A percentile compares a stretch with the other conserved stretches of the same genome.
These are phyloP conservation scores for Aspergillus olivimuriae DNA, from an alignment of 495 filamentous ascomycete species.

Conservation along the genomic window DNA sequence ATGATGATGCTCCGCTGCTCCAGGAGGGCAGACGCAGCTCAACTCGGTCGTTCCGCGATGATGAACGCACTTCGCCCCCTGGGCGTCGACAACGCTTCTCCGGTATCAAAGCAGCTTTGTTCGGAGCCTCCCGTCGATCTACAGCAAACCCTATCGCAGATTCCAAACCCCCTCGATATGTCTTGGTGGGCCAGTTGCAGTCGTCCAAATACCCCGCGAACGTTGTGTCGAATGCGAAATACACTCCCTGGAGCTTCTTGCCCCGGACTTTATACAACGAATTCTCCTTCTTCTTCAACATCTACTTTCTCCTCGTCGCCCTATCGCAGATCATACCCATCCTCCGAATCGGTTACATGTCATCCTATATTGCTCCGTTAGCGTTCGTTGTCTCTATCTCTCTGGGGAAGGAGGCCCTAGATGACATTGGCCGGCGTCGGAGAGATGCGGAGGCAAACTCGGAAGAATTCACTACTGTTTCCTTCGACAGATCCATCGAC, in stretches of 20 bases:
- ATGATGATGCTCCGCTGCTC: slow-evolving; percentile 64
- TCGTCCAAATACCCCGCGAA: slow-evolving; percentile 54
- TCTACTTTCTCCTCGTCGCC: slow-evolving; percentile 95
- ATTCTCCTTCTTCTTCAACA: slow-evolving; percentile 99
- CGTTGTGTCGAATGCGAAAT: slow-evolving; percentile 93
- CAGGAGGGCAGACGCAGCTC: slow-evolving; percentile 27
- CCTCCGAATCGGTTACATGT: slow-evolving; percentile 87
- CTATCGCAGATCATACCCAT: slow-evolving; percentile 86
- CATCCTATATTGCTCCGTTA: slow-evolving; percentile 88
- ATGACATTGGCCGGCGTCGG: slow-evolving; percentile 80
- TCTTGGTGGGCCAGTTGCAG: slow-evolving; percentile 39
- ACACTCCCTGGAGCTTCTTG: slow-evolving; percentile 91
- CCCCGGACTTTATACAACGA: slow-evolving; percentile 95
- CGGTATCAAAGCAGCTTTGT: slow-evolving; percentile 21
- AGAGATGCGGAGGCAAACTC: slow-evolving; percentile 93
- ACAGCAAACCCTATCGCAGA: slow-evolving; percentile 15
- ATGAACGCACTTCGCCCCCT: slow-evolving; percentile 18
- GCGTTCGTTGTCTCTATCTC: slow-evolving; percentile 89
- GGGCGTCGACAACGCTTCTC: slow-evolving; percentile 25
- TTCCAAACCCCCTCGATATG: slow-evolving; percentile 35
- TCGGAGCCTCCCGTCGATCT: slow-evolving; percentile 11
- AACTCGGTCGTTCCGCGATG: slow-evolving; percentile 23
- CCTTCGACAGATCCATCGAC: slow-evolving; percentile 42
- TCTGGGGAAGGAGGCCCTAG: slow-evolving; percentile 89
- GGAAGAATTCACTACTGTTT: slow-evolving; percentile 77